Evolutionary conservation across 2,329 filamentous ascomycete species (phyloP).

Genomic region (Aquanectria penicillioides): DNA sequence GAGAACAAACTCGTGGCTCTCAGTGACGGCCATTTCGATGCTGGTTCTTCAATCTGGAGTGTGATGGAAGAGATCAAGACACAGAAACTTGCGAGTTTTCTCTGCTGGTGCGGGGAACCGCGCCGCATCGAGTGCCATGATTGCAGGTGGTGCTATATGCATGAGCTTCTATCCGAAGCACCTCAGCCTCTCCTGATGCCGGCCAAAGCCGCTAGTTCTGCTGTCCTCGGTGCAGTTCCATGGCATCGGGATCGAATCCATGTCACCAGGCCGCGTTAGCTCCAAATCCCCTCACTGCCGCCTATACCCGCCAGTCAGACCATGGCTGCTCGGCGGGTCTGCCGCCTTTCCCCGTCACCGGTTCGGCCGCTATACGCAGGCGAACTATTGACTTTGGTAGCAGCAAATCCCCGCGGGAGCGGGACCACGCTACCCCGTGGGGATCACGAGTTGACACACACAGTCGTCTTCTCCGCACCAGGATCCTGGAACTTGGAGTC

Average conservation of each 20-base stretch:
- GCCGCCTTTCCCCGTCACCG: slow-evolving; percentile 20
- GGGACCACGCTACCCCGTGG: slow-evolving; percentile 17
- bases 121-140: not conserved
- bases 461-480: slow-evolving; percentile 9
- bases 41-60: not conserved
- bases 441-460: not conserved
- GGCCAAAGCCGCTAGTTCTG: not conserved
- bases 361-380: too few species aligned
- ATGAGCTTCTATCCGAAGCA: too few species aligned
- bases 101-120: slow-evolving; percentile 4
- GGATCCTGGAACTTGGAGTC: not conserved
- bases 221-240: not conserved
- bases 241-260: slow-evolving; percentile 4
- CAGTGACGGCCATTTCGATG: not conserved
- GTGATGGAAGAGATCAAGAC: not conserved
- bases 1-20: slow-evolving; percentile 25
- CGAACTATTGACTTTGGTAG: not conserved
- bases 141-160: too few species aligned
- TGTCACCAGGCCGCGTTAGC: not conserved
- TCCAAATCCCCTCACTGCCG: slow-evolving; percentile 3
- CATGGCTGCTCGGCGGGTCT: slow-evolving; percentile 5
- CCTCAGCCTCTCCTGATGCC: too few species aligned
- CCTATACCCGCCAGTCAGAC: slow-evolving; percentile 9
- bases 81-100: not conserved
- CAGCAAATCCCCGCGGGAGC: not conserved